Percentiles rank a stretch among this genome's conserved stretches.
phyloP scores from a whole-genome alignment of 345 rosid species.

The Garcia nutans region DNA sequence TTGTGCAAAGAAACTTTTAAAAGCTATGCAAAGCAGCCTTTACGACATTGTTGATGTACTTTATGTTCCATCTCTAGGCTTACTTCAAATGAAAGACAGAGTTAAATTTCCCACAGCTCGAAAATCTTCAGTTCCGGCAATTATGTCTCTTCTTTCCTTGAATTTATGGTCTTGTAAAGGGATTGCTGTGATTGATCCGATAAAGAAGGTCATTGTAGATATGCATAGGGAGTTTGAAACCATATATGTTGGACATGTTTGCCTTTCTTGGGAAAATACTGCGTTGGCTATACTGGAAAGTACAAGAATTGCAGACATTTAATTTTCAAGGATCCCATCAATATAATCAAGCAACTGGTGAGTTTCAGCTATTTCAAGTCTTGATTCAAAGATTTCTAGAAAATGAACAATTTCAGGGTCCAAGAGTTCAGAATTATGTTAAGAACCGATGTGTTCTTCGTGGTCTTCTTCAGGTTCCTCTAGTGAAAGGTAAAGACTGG shows the following conservation, averaged over 20 bases:
- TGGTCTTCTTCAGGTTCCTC: constrained; percentile 28
- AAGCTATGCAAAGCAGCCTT: background rate
- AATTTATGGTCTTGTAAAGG: constrained; percentile 46
- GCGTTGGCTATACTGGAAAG: constrained; percentile 28
- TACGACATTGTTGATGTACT: background rate
- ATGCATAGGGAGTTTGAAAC: constrained; percentile 29
- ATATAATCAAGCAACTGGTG: constrained; percentile 24
- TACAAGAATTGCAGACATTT: constrained; percentile 10
- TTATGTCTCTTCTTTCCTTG: constrained; percentile 34
- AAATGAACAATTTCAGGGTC: constrained; percentile 31
- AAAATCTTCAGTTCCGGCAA: constrained; percentile 19
- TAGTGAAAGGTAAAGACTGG: constrained; percentile 11
- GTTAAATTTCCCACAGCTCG: constrained; percentile 17
- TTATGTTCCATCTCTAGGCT: constrained; percentile 36
- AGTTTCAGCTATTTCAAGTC: constrained; percentile 27
- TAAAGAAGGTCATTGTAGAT: constrained; percentile 42
- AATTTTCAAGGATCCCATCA: constrained; percentile 8
- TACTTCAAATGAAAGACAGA: constrained; percentile 52
- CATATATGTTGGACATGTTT: constrained; percentile 20
- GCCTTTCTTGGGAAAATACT: constrained; percentile 34
- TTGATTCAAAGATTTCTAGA: constrained; percentile 22
- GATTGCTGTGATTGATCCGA: constrained; percentile 32
- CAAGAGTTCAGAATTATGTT: constrained; percentile 24
- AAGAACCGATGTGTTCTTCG: constrained; percentile 26
- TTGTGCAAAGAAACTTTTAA: background rate